Evolutionary conservation across 805 yeast genomes (phyloP).

Genomic region (Isabelozyma heimii): DNA sequence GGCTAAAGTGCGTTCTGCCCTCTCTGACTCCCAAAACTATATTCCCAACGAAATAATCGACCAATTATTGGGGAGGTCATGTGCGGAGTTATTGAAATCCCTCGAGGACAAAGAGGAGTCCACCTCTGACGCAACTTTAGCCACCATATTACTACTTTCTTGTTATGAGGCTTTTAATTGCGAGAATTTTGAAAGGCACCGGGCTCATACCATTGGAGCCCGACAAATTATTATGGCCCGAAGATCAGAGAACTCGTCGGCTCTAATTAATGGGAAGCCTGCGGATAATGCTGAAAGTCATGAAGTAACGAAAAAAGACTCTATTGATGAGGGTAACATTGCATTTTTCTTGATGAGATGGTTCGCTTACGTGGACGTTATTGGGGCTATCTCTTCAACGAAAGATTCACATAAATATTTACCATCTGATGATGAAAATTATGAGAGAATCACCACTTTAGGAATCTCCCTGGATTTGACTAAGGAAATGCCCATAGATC

Average conservation of each 20-base stretch:
- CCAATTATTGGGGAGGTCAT: constrained; percentile 53
- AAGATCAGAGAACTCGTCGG: constrained; percentile 19
- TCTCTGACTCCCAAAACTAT: constrained; percentile 14
- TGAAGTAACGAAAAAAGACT: background rate
- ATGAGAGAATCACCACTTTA: constrained; percentile 12
- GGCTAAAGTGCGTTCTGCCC: constrained; percentile 26
- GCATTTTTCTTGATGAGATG: constrained; percentile 60
- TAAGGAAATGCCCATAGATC: constrained; percentile 9
- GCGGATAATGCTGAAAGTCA: background rate
- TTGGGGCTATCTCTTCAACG: constrained; percentile 61
- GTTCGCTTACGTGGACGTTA: constrained; percentile 66
- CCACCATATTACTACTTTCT: constrained; percentile 56
- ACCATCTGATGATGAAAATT: constrained; percentile 10
- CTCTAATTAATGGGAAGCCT: background rate
- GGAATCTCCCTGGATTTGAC: constrained; percentile 3
- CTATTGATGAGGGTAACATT: constrained; percentile 32
- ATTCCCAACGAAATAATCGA: constrained; percentile 44
- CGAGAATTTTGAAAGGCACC: constrained; percentile 50
- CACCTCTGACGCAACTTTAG: constrained; percentile 64
- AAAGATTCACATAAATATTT: constrained; percentile 30
- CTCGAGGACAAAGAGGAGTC: constrained; percentile 51
- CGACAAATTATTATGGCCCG: constrained; percentile 58
- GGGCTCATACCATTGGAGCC: constrained; percentile 67
- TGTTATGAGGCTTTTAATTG: constrained; percentile 52
- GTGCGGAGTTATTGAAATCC: constrained; percentile 52